These are phyloP conservation scores for Ceratobasidium sp. DNA, from an alignment of 1,284 basidiomycete species.

Conservation along the genomic window DNA sequence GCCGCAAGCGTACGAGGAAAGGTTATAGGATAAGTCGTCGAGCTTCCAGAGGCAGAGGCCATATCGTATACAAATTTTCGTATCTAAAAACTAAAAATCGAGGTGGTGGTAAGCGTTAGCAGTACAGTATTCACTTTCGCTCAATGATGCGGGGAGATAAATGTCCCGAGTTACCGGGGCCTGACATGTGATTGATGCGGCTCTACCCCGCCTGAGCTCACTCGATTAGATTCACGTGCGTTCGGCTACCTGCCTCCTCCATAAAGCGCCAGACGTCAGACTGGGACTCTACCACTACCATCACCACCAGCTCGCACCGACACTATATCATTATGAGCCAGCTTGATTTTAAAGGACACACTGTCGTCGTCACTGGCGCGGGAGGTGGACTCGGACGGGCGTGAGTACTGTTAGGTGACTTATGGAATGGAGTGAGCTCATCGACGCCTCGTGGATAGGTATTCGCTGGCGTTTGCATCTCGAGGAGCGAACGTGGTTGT, in stretches of 20 bases:
- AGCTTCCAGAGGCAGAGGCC: too few relatives aligned
- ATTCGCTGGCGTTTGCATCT: slow-evolving; percentile 90
- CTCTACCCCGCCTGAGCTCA: not conserved
- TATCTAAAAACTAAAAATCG: not conserved
- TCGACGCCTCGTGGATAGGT: slow-evolving; percentile 64
- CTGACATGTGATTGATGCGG: slow-evolving; percentile 21
- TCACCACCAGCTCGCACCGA: slow-evolving; percentile 33
- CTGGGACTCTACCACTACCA: slow-evolving; percentile 1
- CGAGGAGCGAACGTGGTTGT: slow-evolving; percentile 95
- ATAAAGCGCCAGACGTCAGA: slow-evolving; percentile 27
- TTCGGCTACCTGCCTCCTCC: slow-evolving; percentile 4
- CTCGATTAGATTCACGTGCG: slow-evolving; percentile 32
- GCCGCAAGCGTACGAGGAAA: slow-evolving; percentile 32
- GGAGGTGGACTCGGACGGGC: slow-evolving; percentile 94
- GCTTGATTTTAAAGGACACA: slow-evolving; percentile 90
- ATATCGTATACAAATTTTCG: not conserved
- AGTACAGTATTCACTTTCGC: too few relatives aligned
- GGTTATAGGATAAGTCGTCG: slow-evolving; percentile 21
- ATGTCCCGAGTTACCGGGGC: slow-evolving; percentile 15
- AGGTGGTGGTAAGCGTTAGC: slow-evolving; percentile 6
- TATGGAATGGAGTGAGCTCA: slow-evolving; percentile 2
- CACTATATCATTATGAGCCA: slow-evolving; percentile 46
- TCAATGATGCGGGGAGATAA: not conserved
- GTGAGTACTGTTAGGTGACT: slow-evolving; percentile 65
- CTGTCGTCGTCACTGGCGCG: slow-evolving; percentile 94